A percentile compares a stretch with the other conserved stretches of the same genome.
phyloP scores from a whole-genome alignment of 2,329 filamentous ascomycete genomes.

The Fusarium chuoi region DNA sequence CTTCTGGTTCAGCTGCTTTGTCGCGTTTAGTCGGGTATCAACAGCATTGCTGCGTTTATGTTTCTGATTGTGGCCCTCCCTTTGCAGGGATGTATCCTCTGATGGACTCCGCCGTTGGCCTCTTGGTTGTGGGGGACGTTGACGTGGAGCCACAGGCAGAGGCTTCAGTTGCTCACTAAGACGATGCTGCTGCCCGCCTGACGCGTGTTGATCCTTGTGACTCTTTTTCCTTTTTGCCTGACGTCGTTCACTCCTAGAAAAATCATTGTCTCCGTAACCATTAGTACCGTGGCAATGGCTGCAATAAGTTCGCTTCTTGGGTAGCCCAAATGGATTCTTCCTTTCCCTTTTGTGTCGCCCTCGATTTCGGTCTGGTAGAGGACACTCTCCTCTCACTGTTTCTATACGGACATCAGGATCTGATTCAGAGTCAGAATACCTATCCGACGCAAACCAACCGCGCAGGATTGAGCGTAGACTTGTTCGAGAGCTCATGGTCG shows the following conservation, averaged over 20 bases:
- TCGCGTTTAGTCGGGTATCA: neutral
- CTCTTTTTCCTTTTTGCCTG: constrained; percentile 1
- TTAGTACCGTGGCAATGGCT: neutral
- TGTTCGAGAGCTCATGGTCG: constrained; percentile 19
- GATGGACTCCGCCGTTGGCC: constrained; percentile 3
- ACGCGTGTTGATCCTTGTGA: constrained; percentile 19
- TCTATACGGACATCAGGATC: constrained; percentile 3
- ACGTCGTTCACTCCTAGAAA: neutral
- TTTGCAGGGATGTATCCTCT: constrained; percentile 15
- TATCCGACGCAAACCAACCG: neutral
- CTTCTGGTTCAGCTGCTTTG: neutral
- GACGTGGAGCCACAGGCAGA: constrained; percentile 29
- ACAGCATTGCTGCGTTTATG: neutral
- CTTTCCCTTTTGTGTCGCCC: neutral
- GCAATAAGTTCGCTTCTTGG: neutral
- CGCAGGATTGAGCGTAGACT: constrained; percentile 25
- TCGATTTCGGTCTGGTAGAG: neutral
- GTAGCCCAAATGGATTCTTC: neutral
- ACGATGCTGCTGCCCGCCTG: constrained; percentile 8
- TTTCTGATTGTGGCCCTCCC: constrained; percentile 3
- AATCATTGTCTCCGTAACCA: neutral
- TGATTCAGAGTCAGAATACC: constrained; percentile 22
- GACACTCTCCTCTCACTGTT: neutral
- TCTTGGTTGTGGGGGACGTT: constrained; percentile 21
- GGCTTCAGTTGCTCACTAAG: constrained; percentile 9